Percentiles rank a stretch among this genome's conserved stretches.
Evolutionary conservation across 163 green algal species (phyloP).

Genomic region (Chlorella variabilis): DNA sequence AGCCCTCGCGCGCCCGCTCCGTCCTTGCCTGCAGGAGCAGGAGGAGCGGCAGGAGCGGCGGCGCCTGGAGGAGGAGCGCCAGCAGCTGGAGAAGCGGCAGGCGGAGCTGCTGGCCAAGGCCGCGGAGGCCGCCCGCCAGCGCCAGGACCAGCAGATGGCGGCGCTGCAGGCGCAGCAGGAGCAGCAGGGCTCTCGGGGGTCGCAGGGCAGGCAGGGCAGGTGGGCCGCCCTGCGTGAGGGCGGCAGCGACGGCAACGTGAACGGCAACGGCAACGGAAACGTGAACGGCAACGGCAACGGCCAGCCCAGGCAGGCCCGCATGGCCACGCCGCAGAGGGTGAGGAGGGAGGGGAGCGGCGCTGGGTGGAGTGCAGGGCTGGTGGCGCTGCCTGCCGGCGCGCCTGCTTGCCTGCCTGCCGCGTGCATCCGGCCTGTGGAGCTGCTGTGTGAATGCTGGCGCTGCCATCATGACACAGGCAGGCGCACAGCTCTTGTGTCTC

Average conservation of each 20-base stretch:
- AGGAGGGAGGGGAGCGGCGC: no score
- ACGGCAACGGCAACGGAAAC: no score
- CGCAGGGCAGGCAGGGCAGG: neutral
- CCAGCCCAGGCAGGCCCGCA: no score
- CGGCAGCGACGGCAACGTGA: neutral
- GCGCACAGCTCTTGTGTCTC: no score
- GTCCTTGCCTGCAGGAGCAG: slow-evolving; percentile 2
- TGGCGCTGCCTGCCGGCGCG: no score
- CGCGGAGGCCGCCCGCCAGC: neutral
- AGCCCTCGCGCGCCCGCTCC: no score
- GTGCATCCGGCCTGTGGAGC: no score
- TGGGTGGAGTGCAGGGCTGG: no score
- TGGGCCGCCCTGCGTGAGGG: neutral
- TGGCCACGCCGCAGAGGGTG: no score
- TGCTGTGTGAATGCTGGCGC: no score
- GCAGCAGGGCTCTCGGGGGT: neutral
- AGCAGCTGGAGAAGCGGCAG: neutral
- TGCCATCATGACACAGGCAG: no score
- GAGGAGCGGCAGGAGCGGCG: neutral
- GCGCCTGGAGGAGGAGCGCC: slow-evolving; percentile 4
- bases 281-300: neutral
- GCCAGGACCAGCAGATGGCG: neutral
- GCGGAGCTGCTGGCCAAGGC: slow-evolving; percentile 6
- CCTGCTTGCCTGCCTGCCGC: no score
- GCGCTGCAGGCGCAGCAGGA: neutral